Evolutionary conservation across 2,329 filamentous ascomycete genomes (phyloP).

Genomic region (Trichoderma koningii): DNA sequence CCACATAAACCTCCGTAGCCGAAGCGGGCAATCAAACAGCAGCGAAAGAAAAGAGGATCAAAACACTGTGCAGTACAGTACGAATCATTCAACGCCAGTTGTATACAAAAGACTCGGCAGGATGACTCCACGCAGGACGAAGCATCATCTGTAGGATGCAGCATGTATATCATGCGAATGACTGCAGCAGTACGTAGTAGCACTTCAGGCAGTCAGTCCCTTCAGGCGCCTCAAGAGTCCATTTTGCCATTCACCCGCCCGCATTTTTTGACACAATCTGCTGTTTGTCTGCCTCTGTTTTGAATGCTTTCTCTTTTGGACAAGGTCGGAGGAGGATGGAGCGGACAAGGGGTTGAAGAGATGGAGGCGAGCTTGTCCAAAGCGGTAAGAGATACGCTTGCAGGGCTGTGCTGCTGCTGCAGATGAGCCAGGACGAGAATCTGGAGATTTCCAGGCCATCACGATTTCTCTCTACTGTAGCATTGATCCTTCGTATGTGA

Average conservation of each 20-base stretch:
- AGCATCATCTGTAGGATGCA: not conserved
- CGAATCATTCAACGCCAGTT: too few species aligned
- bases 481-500: too few species aligned
- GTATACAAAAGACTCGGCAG: not conserved
- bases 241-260: slow-evolving; percentile 9
- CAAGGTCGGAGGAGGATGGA: not conserved
- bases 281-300: too few species aligned
- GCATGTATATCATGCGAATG: not conserved
- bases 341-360: not conserved
- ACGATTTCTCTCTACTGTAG: too few species aligned
- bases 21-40: not conserved
- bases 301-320: too few species aligned
- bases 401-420: slow-evolving; percentile 4
- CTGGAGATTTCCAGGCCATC: not conserved
- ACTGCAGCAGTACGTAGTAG: too few species aligned
- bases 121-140: not conserved
- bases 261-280: not conserved
- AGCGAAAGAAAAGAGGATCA: not conserved
- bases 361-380: not conserved
- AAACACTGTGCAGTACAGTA: too few species aligned
- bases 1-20: slow-evolving; percentile 3
- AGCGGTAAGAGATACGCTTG: slow-evolving; percentile 12
- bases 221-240: not conserved
- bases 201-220: too few species aligned
- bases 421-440: not conserved